phyloP scores from a whole-genome alignment of 2,329 filamentous ascomycete genomes.

The Botrytis fabae region DNA sequence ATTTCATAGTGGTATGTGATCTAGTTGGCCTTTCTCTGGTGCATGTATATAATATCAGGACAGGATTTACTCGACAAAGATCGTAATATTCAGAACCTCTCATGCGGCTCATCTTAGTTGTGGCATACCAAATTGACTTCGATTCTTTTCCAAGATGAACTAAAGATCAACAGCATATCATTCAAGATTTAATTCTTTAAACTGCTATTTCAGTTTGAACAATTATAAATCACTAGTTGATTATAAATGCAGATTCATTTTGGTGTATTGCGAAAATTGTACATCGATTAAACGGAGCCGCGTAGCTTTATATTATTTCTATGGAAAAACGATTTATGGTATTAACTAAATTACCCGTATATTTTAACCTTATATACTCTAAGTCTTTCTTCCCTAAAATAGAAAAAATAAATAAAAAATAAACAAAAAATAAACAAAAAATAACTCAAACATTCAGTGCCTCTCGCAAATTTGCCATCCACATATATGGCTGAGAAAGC shows the following conservation, averaged over 20 bases:
- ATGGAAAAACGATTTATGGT: background rate
- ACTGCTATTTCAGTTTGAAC: background rate
- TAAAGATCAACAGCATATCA: background rate
- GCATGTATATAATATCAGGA: background rate
- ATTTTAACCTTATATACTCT: background rate
- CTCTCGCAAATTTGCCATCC: slow-evolving; percentile 23
- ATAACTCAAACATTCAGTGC: slow-evolving; percentile 11
- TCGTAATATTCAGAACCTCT: background rate
- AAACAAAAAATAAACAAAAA: background rate
- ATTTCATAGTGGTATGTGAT: no score
- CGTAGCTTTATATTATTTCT: background rate
- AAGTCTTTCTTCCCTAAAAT: background rate
- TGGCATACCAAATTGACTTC: background rate
- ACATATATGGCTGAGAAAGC: slow-evolving; percentile 43
- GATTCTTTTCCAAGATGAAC: background rate
- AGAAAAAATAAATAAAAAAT: background rate
- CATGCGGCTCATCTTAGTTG: background rate
- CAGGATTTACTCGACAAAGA: background rate
- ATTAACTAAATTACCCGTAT: background rate
- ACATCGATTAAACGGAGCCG: background rate
- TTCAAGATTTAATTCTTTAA: background rate
- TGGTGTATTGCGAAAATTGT: background rate
- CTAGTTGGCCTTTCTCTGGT: background rate
- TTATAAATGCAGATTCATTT: background rate
- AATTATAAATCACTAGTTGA: background rate